These are phyloP conservation scores for Clarireedia homoeocarpa DNA, from an alignment of 2,329 filamentous ascomycete species.

Conservation along the genomic window DNA sequence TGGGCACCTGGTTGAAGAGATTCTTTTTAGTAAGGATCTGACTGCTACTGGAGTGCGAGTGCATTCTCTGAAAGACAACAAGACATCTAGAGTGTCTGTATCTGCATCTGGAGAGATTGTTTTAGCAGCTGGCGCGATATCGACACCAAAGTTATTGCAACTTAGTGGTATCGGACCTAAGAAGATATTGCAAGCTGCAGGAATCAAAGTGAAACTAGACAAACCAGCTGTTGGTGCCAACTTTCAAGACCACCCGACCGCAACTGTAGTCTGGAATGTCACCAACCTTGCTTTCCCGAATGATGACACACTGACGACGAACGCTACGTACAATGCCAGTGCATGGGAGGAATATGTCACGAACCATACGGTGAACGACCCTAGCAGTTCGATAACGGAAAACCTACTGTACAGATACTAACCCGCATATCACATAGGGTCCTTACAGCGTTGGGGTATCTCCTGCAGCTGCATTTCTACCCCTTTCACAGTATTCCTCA, in stretches of 20 bases:
- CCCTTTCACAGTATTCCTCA: background rate
- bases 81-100: background rate
- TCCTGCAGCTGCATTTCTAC: background rate
- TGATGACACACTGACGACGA: background rate
- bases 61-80: background rate
- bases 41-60: slow-evolving; percentile 1
- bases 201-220: slow-evolving; percentile 15
- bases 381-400: background rate
- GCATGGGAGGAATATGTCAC: background rate
- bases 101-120: slow-evolving; percentile 34
- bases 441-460: background rate
- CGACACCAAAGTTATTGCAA: slow-evolving; percentile 38
- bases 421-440: background rate
- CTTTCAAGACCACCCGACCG: slow-evolving; percentile 27
- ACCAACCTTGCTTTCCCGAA: background rate
- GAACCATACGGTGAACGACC: background rate
- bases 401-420: background rate
- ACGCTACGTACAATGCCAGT: background rate
- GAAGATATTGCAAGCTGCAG: slow-evolving; percentile 1
- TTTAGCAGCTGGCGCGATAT: slow-evolving; percentile 37
- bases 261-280: background rate
- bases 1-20: background rate
- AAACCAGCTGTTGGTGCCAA: slow-evolving; percentile 26
- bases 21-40: background rate
- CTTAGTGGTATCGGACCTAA: slow-evolving; percentile 34